These are phyloP conservation scores for Cordyceps cicadae DNA, from an alignment of 2,329 filamentous ascomycete species.

Conservation along the genomic window DNA sequence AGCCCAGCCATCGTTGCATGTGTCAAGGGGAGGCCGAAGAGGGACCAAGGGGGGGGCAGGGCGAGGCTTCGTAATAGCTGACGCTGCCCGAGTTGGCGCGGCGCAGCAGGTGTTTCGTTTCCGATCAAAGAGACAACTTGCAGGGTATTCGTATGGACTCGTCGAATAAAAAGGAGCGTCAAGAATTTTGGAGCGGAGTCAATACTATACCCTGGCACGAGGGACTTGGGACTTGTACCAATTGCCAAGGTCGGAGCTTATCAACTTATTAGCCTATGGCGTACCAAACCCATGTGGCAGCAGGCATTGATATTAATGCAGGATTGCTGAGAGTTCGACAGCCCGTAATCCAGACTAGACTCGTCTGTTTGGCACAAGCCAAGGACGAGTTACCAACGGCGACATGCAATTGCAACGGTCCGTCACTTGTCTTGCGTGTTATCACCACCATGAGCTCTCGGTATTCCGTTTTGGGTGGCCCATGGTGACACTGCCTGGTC, in stretches of 20 bases:
- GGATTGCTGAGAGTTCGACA: background rate
- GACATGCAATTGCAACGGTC: no score
- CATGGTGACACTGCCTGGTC: background rate
- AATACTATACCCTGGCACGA: background rate
- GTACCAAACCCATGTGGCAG: background rate
- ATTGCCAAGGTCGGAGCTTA: background rate
- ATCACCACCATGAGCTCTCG: background rate
- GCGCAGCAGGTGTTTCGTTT: background rate
- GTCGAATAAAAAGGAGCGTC: background rate
- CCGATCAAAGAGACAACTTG: background rate
- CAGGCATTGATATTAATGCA: background rate
- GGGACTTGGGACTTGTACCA: background rate
- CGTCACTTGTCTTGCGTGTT: background rate
- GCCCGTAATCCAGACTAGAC: background rate
- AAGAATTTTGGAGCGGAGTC: constrained; percentile 7
- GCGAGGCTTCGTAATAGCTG: background rate
- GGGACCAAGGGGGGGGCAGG: background rate
- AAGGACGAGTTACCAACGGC: background rate
- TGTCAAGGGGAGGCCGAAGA: background rate
- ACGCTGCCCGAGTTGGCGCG: background rate
- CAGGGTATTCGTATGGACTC: background rate
- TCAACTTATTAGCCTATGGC: background rate
- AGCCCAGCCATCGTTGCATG: background rate
- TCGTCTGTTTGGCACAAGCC: background rate
- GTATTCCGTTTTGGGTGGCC: constrained; percentile 5